These are phyloP conservation scores for Debaryomyces coudertii DNA, from an alignment of 1,139 yeast species.

Conservation along the genomic window DNA sequence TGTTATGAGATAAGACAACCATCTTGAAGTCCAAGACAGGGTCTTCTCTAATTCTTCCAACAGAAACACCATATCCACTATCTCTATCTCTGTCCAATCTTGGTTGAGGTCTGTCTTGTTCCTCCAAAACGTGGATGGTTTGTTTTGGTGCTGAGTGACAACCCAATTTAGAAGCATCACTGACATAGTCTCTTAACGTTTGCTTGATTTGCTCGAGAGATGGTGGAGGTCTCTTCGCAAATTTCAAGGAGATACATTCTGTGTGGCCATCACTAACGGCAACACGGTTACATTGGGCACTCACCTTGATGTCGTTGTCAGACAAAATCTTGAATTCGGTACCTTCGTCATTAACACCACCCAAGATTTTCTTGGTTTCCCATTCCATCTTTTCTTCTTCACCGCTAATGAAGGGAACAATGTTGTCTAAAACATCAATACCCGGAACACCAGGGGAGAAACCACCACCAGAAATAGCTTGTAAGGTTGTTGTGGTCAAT, in stretches of 20 bases:
- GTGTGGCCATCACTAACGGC: slow-evolving; percentile 98
- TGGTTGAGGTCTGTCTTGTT: slow-evolving; percentile 95
- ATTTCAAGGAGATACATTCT: slow-evolving; percentile 87
- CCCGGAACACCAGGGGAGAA: slow-evolving; percentile 98
- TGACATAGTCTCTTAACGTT: slow-evolving; percentile 70
- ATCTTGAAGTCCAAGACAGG: slow-evolving; percentile 92
- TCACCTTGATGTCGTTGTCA: slow-evolving; percentile 76
- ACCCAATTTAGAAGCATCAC: slow-evolving; percentile 77
- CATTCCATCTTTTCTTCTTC: slow-evolving; percentile 99
- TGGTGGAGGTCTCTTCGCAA: slow-evolving; percentile 83
- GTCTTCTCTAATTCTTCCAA: slow-evolving; percentile 93
- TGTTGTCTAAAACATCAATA: slow-evolving; percentile 90
- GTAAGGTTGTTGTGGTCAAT: slow-evolving; percentile 88
- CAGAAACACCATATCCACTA: slow-evolving; percentile 90
- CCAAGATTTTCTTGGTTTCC: slow-evolving; percentile 96
- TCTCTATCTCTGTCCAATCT: slow-evolving; percentile 96
- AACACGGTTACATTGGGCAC: slow-evolving; percentile 96
- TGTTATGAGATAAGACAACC: slow-evolving; percentile 95
- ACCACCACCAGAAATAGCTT: slow-evolving; percentile 98
- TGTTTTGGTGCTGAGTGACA: slow-evolving; percentile 94
- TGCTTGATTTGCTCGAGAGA: slow-evolving; percentile 77
- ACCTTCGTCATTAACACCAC: slow-evolving; percentile 58
- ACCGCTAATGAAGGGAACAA: slow-evolving; percentile 92
- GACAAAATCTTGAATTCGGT: slow-evolving; percentile 62
- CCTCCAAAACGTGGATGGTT: slow-evolving; percentile 89